phyloP scores from a whole-genome alignment of 208 protist genomes.

The Kentomonas sorsogonicus region DNA sequence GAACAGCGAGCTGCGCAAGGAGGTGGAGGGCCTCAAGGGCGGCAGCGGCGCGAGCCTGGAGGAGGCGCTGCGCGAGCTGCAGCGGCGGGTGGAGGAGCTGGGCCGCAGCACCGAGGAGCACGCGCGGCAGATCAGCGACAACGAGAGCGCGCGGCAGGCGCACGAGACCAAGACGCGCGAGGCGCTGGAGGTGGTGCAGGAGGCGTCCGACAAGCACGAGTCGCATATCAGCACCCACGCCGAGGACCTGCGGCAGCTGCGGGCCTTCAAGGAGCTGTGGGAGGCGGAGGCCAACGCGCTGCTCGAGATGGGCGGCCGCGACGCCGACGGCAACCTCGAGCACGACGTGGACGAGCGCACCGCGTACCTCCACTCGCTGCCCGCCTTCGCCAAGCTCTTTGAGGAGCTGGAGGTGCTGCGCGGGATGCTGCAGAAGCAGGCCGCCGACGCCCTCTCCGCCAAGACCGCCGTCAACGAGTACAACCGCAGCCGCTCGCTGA shows the following conservation, averaged over 20 bases:
- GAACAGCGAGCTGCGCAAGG: slow-evolving; percentile 37
- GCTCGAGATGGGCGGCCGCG: slow-evolving; percentile 32
- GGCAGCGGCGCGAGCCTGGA: background rate
- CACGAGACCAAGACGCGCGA: slow-evolving; percentile 7
- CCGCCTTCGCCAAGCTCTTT: slow-evolving; percentile 44
- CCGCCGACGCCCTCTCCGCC: slow-evolving; percentile 27
- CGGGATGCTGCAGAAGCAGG: slow-evolving; percentile 50
- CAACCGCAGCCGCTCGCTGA: too few species aligned
- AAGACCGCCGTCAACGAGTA: background rate
- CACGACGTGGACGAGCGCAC: slow-evolving; percentile 46
- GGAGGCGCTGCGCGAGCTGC: background rate
- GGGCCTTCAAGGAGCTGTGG: slow-evolving; percentile 63
- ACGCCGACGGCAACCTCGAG: slow-evolving; percentile 18
- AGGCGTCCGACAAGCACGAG: slow-evolving; percentile 16
- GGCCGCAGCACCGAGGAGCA: slow-evolving; percentile 11
- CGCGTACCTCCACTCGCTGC: slow-evolving; percentile 57
- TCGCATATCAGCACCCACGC: slow-evolving; percentile 8
- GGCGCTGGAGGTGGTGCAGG: slow-evolving; percentile 5
- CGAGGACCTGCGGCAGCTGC: slow-evolving; percentile 9
- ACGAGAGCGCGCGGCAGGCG: slow-evolving; percentile 13
- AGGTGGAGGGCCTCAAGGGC: slow-evolving; percentile 37
- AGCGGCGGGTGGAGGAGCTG: slow-evolving; percentile 10
- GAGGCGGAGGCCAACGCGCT: slow-evolving; percentile 28
- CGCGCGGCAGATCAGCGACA: slow-evolving; percentile 10
- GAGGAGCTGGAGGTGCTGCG: slow-evolving; percentile 69